Base-by-base conservation (phyloP, 202 grass and related monocot species). In the Sporobolus alterniflorus region DNA sequence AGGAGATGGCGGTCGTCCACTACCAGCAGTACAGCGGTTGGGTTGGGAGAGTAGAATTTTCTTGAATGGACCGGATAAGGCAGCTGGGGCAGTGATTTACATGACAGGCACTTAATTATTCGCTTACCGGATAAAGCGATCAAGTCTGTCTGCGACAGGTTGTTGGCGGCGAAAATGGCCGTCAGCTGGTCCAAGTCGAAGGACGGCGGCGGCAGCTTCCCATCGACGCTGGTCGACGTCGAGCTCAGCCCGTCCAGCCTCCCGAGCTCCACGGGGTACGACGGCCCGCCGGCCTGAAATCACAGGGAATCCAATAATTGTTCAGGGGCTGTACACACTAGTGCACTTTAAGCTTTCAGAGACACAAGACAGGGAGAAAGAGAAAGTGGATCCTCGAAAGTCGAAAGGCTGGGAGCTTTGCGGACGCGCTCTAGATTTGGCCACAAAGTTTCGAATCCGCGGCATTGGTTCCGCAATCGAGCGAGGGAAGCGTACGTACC, bases 221-320 rank as follows among this genome's bases (percentile, higher is more conserved):
- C 92, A 46, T 85, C 77, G 6, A 93, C 90, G 44, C 82, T 86
- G 50, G 55, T 88, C 32, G 92, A 77, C 65, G 80, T 83, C 26
- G 96, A 98, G 34, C 87, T 89, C 82, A 98, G 89, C 73, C 96
- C 96, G 43, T 98, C 90, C 87, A 95, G 30, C 77, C 96, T 77
- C 34, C 96, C 96, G 44, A 98, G 71, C 78, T 95, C 96, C 75
- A 98, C 90, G 7, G 78, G 44, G 76, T 95, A 98, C 62, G 89
- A 80, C 55, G 92, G 96, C 64, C 90, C 90, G 29, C 90, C 96
- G 25, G 92, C 71, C 96, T 98, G 39, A 82, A 17, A 5, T 25
- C 4, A 12, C 32, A 26, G 39, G 3, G 13, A 7, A 9, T 3
- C 3, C 68, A 71, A 49, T 31, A 12, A 12, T 24, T 40, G 9